Evolutionary conservation across 257 asterid genomes (phyloP), one percentile per base, ranked within the genome.

Genomic region (Ocimum tenuiflorum): DNA sequence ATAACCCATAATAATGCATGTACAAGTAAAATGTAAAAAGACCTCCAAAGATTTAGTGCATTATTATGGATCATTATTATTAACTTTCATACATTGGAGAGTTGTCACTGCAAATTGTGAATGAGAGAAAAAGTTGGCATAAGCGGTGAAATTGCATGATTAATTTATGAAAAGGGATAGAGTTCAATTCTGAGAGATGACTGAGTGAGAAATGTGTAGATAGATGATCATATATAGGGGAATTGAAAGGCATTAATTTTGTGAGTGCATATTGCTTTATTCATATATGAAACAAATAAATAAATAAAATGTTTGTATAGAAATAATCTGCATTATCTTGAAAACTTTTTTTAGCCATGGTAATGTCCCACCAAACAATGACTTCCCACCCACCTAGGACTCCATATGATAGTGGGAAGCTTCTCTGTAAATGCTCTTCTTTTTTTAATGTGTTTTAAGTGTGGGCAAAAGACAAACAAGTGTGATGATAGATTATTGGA

Each of bases 371-470:
- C 80, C 33, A 68, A 68, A 73, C 11, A 61, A 70, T 38, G 82
- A 78, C 75, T 31, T 62, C 43, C 72, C 75, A 73, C 76, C 73
- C 73, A 77, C 52, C 60, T 75, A 66, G 45, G 74, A 69, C 74
- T 33, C 72, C 36, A 27, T 27, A 27, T 55, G 12, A 63, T 64
- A 81, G 75, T 79, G 86, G 79, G 77, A 79, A 85, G 75, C 58
- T 77, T 85, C 82, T 75, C 62, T 62, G 50, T 57, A 64, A 49
- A 60, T 74, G 63, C 67, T 46, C 9, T 63, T 14, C 11, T 59
- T 66, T 57, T 35, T 20, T 60, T 43, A 36, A 54, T 59, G 77
- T 65, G 71, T 78, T n/a, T n/a, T n/a, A n/a, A n/a, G 77, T 31
- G 31, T 27, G 31, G 79, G 59, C 78, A 65, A 70, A 66, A 67